Base-by-base conservation (phyloP, 1,284 basidiomycete species). In the Neotropicomus parvogracilis region DNA sequence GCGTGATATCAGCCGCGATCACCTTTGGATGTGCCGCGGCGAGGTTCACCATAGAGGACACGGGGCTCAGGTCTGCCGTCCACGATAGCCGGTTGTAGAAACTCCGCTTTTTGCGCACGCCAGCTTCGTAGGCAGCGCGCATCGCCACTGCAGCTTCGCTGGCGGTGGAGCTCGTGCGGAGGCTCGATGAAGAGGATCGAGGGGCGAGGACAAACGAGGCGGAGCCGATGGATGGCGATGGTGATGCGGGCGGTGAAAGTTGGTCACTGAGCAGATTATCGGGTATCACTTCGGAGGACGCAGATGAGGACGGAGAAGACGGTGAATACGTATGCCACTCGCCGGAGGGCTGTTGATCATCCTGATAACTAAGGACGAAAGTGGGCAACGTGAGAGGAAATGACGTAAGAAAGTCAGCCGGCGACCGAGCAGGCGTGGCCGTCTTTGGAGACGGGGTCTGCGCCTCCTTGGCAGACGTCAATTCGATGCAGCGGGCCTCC, bases 371-470 rank as follows among this genome's bases (percentile, higher is more conserved):
- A 2, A 58, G 47, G 33, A 55, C 59, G 53, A 64, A 66, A 14
- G 64, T 56, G 9, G 83, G 83, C 19, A 83, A 69, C 2, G 83
- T 73, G 33, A 84, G 75, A 11, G 83, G 82, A 55, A 85, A 85
- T 0, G 78, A 81, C 41, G 71, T 73, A 41, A 75, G 70, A 59
- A 74, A 82, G 54, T 80, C 75, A 43, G 75, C 73, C 3, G 74
- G 74, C 20, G 69, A 69, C 55, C 72, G 72, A 11, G 67, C 67
- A 20, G 69, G 70, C 21, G 46, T 32, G 17, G 37, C 29, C 13
- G 49, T 31, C 49, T 42, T 37, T 28, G 48, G 48, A 1, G 38
- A 47, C 7, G 50, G 36, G 2, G 47, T 37, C 14, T 41, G 38
- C n/a, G 19, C 52, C 13, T 55, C 55, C 31, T 49, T 53, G 36